Conservation (phyloP, 2,329 filamentous ascomycete species). For the Corinectria fuckeliana region DNA sequence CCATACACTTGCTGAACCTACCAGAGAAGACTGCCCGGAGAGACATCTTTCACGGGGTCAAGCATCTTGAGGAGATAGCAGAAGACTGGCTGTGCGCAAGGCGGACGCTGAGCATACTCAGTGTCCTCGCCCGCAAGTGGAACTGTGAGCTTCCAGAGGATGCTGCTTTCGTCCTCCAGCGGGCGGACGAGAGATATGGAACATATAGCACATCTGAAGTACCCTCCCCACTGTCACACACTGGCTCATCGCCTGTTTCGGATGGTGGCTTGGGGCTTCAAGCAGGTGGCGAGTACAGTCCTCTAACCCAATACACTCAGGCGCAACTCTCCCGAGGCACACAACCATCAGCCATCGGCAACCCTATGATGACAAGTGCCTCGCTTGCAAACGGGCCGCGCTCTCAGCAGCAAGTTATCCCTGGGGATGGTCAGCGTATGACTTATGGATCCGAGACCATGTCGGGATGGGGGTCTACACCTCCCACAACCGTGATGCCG, state of each 20-base stretch:
- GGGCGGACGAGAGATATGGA: constrained; percentile 82
- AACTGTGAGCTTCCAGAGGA: constrained; percentile 86
- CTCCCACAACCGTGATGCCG: constrained; percentile 27
- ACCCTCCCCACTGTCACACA: constrained; percentile 57
- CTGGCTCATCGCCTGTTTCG: constrained; percentile 40
- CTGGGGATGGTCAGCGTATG: constrained; percentile 30
- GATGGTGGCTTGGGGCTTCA: constrained; percentile 36
- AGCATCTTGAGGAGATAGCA: constrained; percentile 92
- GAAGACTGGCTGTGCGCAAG: constrained; percentile 93
- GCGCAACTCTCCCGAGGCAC: constrained; percentile 32
- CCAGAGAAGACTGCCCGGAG: constrained; percentile 89
- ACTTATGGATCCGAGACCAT: constrained; percentile 35
- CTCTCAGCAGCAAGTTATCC: constrained; percentile 26
- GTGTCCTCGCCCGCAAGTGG: constrained; percentile 88
- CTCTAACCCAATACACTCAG: constrained; percentile 43
- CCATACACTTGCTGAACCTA: constrained; percentile 90
- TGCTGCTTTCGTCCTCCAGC: constrained; percentile 74
- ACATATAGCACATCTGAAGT: constrained; percentile 69
- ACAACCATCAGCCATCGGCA: constrained; percentile 27
- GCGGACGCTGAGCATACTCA: constrained; percentile 83
- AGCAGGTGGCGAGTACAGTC: constrained; percentile 42
- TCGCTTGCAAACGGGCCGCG: constrained; percentile 17
- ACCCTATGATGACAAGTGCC: constrained; percentile 23
- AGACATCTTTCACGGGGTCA: constrained; percentile 89
- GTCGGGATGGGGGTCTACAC: constrained; percentile 34